Percentiles rank a stretch among this genome's conserved stretches.
Conservation (phyloP, 371 early-diverging fungal species). For the Mortierella sp. region DNA sequence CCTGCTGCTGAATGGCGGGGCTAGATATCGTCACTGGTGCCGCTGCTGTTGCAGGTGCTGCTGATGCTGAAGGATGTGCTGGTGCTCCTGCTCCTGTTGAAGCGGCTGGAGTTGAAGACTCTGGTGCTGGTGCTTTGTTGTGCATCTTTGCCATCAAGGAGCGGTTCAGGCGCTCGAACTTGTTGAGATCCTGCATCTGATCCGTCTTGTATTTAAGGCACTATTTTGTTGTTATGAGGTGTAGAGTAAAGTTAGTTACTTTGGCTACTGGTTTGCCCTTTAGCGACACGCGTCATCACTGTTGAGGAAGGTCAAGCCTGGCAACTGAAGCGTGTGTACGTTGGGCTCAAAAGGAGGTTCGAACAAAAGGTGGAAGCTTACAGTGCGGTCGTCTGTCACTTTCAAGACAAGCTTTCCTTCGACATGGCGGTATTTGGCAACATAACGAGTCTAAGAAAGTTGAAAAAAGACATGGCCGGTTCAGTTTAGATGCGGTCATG, state of each 20-base stretch:
- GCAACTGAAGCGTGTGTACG: neutral
- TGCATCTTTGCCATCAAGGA: slow-evolving; percentile 82
- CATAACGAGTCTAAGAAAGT: slow-evolving; percentile 74
- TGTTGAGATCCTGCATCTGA: slow-evolving; percentile 79
- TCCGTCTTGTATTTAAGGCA: slow-evolving; percentile 81
- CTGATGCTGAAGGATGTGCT: slow-evolving; percentile 22
- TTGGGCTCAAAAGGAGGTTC: neutral
- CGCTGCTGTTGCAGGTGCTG: slow-evolving; percentile 24
- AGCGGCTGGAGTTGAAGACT: slow-evolving; percentile 15
- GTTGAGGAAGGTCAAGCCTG: neutral
- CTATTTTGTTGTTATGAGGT: slow-evolving; percentile 46
- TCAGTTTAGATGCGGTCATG: neutral
- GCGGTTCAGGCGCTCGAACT: slow-evolving; percentile 78
- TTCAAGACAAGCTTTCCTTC: slow-evolving; percentile 84
- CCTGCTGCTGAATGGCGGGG: slow-evolving; percentile 47
- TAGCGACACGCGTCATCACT: neutral
- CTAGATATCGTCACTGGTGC: slow-evolving; percentile 45
- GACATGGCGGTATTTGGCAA: slow-evolving; percentile 75
- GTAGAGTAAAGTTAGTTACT: neutral
- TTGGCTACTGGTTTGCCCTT: neutral
- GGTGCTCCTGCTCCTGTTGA: slow-evolving; percentile 5
- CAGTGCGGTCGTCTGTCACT: slow-evolving; percentile 79
- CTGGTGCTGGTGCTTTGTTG: slow-evolving; percentile 59
- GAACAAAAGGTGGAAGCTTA: slow-evolving; percentile 41
- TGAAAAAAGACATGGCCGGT: neutral